Evolutionary conservation across 345 rosid genomes (phyloP), one percentile per base, ranked within the genome.

Genomic region (Firmiana major): DNA sequence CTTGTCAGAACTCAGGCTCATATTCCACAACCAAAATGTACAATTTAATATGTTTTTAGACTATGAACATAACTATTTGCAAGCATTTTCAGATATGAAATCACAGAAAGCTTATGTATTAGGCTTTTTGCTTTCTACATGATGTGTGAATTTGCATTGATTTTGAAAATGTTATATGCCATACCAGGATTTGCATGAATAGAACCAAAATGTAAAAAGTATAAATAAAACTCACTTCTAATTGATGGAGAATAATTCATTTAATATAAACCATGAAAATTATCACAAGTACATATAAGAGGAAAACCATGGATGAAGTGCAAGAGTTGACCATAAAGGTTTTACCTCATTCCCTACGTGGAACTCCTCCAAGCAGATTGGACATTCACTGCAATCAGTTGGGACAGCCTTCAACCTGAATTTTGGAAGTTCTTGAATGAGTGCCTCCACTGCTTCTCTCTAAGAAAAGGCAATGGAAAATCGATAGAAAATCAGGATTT

Each of bases 401-500:
- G 98, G 99, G 69, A 97, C 97, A 79, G 97, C 96, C 84, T 97
- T 97, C 66, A 97, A 86, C 86, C 93, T 86, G 85, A 94, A 97
- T 86, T 90, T 97, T 59, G 99, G 97, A 78, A 95, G 97, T 84
- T 93, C 96, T 85, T 95, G 97, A 88, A 95, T 93, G 73, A 95
- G 93, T 63, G 97, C 98, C 82, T 93, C 98, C 11, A 95, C 99
- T 15, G 98, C 98, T 89, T 95, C 99, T 80, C 94, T 89, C 98
- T 95, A 81, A 5, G 40, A 59, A 78, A 71, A 51, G 70, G 5
- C 65, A 26, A 17, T 6, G 51, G 12, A 46, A 24, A 49, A 16
- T 1, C 6, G 19, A n/a, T 5, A 11, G 13, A 21, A 21, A 12
- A 21, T 46, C 67, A 15, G 57, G 15, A 58, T 3, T 22, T 58